Evolutionary conservation across 495 filamentous ascomycete genomes (phyloP).

Genomic region (Astrocystis sublimbata): DNA sequence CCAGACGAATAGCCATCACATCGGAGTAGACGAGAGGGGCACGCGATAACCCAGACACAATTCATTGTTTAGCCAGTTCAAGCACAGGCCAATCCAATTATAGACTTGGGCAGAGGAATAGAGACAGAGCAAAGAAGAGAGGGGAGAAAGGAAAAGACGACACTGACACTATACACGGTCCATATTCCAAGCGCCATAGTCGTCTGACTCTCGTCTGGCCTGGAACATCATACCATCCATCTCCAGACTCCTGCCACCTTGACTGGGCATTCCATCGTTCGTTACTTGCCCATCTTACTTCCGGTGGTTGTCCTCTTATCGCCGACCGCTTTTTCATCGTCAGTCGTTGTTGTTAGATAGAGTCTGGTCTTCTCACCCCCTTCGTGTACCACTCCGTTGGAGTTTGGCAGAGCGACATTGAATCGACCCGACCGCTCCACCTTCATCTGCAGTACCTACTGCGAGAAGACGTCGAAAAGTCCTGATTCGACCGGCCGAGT

Average conservation of each 20-base stretch:
- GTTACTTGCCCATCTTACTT: background rate
- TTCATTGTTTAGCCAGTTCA: background rate
- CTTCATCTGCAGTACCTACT: background rate
- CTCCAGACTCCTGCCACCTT: background rate
- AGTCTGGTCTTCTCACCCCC: background rate
- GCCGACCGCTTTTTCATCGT: slow-evolving; percentile 5
- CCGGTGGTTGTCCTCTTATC: background rate
- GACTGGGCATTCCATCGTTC: background rate
- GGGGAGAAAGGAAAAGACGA: background rate
- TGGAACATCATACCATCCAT: too few species aligned
- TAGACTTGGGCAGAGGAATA: too few species aligned
- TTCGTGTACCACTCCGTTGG: background rate
- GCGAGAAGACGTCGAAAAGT: too few species aligned
- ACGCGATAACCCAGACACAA: background rate
- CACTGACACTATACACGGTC: too few species aligned
- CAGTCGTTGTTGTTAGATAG: too few species aligned
- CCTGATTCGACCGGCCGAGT: background rate
- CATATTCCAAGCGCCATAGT: too few species aligned
- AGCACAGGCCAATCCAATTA: too few species aligned
- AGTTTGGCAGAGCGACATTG: background rate
- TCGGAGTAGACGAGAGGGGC: background rate
- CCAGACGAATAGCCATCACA: background rate
- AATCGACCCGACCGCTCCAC: background rate
- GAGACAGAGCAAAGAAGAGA: background rate
- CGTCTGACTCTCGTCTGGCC: too few species aligned